Conservation (phyloP, 371 early-diverging fungal genomes). For the Syncephalastrum monosporum region DNA sequence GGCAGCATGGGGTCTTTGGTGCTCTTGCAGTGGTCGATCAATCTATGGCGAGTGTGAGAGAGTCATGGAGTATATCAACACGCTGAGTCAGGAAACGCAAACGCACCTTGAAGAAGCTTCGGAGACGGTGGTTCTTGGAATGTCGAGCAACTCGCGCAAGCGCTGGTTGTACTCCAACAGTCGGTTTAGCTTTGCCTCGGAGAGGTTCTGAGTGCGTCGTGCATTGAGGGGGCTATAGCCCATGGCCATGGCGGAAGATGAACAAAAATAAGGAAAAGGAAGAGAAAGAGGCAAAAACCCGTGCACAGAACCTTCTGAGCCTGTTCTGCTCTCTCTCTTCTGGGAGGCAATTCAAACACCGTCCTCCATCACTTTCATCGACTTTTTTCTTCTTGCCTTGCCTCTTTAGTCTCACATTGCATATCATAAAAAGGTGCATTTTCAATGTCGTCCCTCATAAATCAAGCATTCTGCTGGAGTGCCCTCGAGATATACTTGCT, state of each 20-base stretch:
- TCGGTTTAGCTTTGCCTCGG: constrained; percentile 74
- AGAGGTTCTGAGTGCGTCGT: constrained; percentile 39
- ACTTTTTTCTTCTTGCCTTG: neutral
- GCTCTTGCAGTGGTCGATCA: constrained; percentile 53
- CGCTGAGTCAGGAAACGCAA: neutral
- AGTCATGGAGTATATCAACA: neutral
- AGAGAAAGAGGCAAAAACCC: constrained; percentile 4
- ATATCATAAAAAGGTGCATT: too few species aligned
- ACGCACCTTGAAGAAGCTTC: constrained; percentile 54
- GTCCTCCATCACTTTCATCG: neutral
- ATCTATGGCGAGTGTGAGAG: constrained; percentile 22
- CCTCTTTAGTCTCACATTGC: neutral
- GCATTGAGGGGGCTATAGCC: constrained; percentile 13
- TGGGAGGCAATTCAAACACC: neutral
- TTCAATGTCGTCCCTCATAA: too few species aligned
- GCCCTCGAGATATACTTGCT: too few species aligned
- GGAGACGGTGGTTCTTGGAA: constrained; percentile 77
- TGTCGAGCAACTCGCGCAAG: constrained; percentile 78
- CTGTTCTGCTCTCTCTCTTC: neutral
- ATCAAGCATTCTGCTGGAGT: too few species aligned
- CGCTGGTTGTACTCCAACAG: constrained; percentile 77
- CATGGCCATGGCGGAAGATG: constrained; percentile 1
- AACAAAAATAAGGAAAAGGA: constrained; percentile 5
- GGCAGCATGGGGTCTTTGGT: constrained; percentile 72
- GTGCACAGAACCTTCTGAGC: neutral